Base-by-base conservation (phyloP, 2,329 filamentous ascomycete species). In the Pseudogymnoascus sp. region DNA sequence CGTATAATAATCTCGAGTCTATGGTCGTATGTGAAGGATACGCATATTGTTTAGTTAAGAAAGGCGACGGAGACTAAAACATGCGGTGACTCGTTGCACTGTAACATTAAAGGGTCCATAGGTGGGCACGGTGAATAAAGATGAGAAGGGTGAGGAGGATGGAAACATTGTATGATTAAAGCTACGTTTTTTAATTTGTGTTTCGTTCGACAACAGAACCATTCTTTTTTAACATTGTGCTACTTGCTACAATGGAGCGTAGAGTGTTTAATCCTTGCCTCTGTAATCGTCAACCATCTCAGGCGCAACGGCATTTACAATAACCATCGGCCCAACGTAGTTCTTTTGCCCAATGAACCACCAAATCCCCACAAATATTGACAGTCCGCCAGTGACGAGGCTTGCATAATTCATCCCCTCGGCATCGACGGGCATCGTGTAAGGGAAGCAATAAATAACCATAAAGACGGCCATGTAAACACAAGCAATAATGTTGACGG, bases 401-500 rank as follows among this genome's bases (percentile, higher is more conserved):
- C 71, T 75, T 7, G 74, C 68, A 58, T 79, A 85, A 68, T 85
- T 85, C 82, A 85, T 85, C 39, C 72, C 78, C 9, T 70, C 67
- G 0, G 75, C 75, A 1, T 70, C 70, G 0, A 76, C 77, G 0
- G 81, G 81, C 20, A 79, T 61, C 0, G 75, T 67, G 58, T 76
- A 77, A 0, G 82, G 81, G 67, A 84, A 88, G 68, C 82, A 86
- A 69, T 85, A 88, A 37, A 88, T 83, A 7, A 88, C 79, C 3
- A 83, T 78, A 70, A 84, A 87, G 0, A 80, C 79, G 2, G 80
- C 63, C 65, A 88, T 85, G 68, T 87, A 88, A 0, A 74, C 69
- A 65, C 82, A 80, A 1, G 81, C 77, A 0, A 83, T 66, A 2
- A 74, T 72, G 35, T 83, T 83, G 2, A 87, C 73, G 0, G 73